Evolutionary conservation across 805 yeast species (phyloP).

Genomic region (Pichia kluyveri): DNA sequence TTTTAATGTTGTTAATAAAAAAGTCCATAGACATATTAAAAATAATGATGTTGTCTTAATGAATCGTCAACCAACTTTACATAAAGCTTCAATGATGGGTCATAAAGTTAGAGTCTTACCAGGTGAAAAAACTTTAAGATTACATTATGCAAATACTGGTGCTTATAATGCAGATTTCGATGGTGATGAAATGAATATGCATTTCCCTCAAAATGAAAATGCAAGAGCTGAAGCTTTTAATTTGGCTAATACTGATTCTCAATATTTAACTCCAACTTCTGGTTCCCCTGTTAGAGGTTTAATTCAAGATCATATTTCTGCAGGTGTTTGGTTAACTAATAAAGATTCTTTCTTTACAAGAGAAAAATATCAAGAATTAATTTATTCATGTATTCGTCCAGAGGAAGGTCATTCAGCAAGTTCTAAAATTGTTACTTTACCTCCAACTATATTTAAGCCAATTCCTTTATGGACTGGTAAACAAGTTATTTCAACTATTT

Average conservation of each 20-base stretch:
- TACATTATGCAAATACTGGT: slow-evolving; percentile 98
- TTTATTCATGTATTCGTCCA: slow-evolving; percentile 91
- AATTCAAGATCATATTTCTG: slow-evolving; percentile 97
- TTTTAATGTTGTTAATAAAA: slow-evolving; percentile 68
- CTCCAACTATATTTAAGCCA: slow-evolving; percentile 87
- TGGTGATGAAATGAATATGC: slow-evolving; percentile 99
- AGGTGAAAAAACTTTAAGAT: slow-evolving; percentile 90
- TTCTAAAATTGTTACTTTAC: slow-evolving; percentile 59
- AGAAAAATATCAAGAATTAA: slow-evolving; percentile 86
- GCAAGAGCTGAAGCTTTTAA: slow-evolving; percentile 94
- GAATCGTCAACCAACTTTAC: slow-evolving; percentile 99
- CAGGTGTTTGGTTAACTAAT: slow-evolving; percentile 97
- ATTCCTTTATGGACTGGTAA: slow-evolving; percentile 95
- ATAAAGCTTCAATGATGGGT: slow-evolving; percentile 99
- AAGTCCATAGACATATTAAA: slow-evolving; percentile 88
- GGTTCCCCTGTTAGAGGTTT: slow-evolving; percentile 98
- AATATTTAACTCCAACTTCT: slow-evolving; percentile 95
- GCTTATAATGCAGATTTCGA: slow-evolving; percentile 98
- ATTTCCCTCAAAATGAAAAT: slow-evolving; percentile 95
- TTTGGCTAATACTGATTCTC: slow-evolving; percentile 95
- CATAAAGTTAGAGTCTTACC: slow-evolving; percentile 95
- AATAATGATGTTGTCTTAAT: slow-evolving; percentile 93
- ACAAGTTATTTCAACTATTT: slow-evolving; percentile 87
- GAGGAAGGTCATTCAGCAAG: slow-evolving; percentile 93
- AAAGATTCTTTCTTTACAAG: slow-evolving; percentile 88